Evolutionary conservation across 352 stramenopile genomes (phyloP).

Genomic region (Phytophthora syringae): DNA sequence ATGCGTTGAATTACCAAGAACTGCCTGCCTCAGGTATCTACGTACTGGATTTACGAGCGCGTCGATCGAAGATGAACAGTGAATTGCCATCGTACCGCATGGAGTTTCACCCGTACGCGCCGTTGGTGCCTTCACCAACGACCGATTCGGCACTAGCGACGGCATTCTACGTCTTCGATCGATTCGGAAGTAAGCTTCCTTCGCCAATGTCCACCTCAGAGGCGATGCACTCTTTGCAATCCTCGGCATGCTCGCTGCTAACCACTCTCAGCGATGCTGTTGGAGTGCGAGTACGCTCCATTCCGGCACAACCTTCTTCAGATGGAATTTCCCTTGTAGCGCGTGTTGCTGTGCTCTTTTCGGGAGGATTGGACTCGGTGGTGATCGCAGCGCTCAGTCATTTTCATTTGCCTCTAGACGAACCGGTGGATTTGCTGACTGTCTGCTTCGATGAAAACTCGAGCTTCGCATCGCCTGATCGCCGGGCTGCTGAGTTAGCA

Average conservation of each 20-base stretch:
- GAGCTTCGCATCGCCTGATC: slow-evolving; percentile 86
- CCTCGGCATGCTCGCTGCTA: slow-evolving; percentile 56
- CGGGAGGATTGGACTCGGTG: slow-evolving; percentile 96
- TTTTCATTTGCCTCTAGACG: slow-evolving; percentile 55
- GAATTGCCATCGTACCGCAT: slow-evolving; percentile 22
- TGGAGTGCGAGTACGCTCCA: slow-evolving; percentile 74
- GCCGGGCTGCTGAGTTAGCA: slow-evolving; percentile 85
- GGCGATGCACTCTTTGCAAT: slow-evolving; percentile 17
- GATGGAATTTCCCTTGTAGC: background rate
- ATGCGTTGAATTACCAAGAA: slow-evolving; percentile 56
- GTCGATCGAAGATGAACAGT: background rate
- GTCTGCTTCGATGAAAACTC: slow-evolving; percentile 92
- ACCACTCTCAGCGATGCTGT: slow-evolving; percentile 83
- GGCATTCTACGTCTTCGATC: slow-evolving; percentile 25
- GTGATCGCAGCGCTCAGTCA: slow-evolving; percentile 93
- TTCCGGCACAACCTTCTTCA: slow-evolving; percentile 24
- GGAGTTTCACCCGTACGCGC: slow-evolving; percentile 48
- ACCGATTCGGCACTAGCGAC: background rate
- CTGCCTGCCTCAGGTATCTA: slow-evolving; percentile 80
- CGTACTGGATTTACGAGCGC: slow-evolving; percentile 55
- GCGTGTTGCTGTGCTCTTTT: slow-evolving; percentile 94
- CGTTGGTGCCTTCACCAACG: slow-evolving; percentile 12
- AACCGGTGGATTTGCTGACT: slow-evolving; percentile 94
- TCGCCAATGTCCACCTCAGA: slow-evolving; percentile 1
- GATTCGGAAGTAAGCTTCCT: slow-evolving; percentile 39